Evolutionary conservation across 106 monocot genomes (phyloP).

Genomic region (Dendrobium huoshanense): DNA sequence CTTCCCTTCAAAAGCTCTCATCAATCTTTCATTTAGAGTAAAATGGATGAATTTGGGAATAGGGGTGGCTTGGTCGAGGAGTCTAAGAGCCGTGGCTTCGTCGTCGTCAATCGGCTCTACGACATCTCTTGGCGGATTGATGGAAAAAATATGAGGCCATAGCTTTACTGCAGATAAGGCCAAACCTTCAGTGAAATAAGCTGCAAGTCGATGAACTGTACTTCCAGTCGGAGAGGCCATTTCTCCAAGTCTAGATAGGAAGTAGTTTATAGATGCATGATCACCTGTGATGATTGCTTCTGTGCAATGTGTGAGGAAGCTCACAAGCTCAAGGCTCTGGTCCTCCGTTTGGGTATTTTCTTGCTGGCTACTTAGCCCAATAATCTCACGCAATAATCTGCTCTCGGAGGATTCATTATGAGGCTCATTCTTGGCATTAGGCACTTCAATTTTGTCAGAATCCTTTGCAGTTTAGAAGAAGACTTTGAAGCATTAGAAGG

Average conservation of each 20-base stretch:
- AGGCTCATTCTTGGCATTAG: slow-evolving; percentile 2
- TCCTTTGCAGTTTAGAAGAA: background rate
- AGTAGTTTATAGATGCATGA: slow-evolving; percentile 46
- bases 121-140: slow-evolving; percentile 34
- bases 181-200: slow-evolving; percentile 75
- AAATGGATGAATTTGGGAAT: slow-evolving; percentile 73
- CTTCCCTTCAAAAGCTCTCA: slow-evolving; percentile 50
- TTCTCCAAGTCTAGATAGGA: slow-evolving; percentile 56
- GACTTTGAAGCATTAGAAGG: background rate
- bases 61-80: slow-evolving; percentile 56
- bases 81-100: slow-evolving; percentile 41
- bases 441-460: slow-evolving; percentile 3
- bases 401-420: slow-evolving; percentile 14
- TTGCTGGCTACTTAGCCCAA: background rate
- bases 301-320: slow-evolving; percentile 50
- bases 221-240: slow-evolving; percentile 47
- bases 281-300: slow-evolving; percentile 43
- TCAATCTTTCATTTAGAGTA: slow-evolving; percentile 62
- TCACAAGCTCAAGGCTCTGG: slow-evolving; percentile 56
- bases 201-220: slow-evolving; percentile 52
- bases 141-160: slow-evolving; percentile 61
- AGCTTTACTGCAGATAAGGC: slow-evolving; percentile 35
- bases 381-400: background rate
- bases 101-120: slow-evolving; percentile 14
- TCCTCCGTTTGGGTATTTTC: slow-evolving; percentile 21